Evolutionary conservation across 129 eudicot species (phyloP).

Genomic region (Rutidosis leptorrhynchoides): DNA sequence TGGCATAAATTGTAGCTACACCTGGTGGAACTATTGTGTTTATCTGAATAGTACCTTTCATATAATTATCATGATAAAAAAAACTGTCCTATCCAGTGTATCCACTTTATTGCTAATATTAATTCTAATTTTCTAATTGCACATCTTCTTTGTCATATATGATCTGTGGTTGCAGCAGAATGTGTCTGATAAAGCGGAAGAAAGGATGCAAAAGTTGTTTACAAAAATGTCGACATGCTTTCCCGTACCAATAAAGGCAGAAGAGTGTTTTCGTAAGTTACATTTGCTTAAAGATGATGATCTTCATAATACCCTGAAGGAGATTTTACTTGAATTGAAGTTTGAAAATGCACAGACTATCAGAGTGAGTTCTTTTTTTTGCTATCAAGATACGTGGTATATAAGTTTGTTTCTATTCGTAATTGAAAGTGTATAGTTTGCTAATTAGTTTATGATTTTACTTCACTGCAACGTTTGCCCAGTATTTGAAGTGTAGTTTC

Average conservation of each 20-base stretch:
- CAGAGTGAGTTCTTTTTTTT: constrained; percentile 43
- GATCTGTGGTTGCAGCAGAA: constrained; percentile 40
- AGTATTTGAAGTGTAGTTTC: no score
- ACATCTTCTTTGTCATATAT: constrained; percentile 16
- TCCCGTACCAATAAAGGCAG: constrained; percentile 63
- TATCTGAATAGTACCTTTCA: constrained; percentile 1
- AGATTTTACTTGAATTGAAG: constrained; percentile 46
- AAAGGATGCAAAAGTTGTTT: constrained; percentile 36
- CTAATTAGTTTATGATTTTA: background rate
- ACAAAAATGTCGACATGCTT: constrained; percentile 73
- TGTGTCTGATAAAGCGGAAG: constrained; percentile 41
- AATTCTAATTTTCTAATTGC: constrained; percentile 13
- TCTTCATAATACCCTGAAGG: constrained; percentile 36
- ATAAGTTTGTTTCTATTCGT: constrained; percentile 2
- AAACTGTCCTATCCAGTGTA: constrained; percentile 11
- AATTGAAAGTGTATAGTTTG: background rate
- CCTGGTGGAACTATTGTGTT: background rate
- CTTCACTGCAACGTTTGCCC: background rate
- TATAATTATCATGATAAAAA: constrained; percentile 1
- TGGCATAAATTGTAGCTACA: background rate
- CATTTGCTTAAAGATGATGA: constrained; percentile 47
- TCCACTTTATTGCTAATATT: background rate
- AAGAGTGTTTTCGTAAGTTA: constrained; percentile 61
- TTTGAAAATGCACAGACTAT: constrained; percentile 37
- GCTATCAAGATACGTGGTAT: background rate